Evolutionary conservation across 352 stramenopile species (phyloP).

Genomic region (Phytophthora nicotianae): DNA sequence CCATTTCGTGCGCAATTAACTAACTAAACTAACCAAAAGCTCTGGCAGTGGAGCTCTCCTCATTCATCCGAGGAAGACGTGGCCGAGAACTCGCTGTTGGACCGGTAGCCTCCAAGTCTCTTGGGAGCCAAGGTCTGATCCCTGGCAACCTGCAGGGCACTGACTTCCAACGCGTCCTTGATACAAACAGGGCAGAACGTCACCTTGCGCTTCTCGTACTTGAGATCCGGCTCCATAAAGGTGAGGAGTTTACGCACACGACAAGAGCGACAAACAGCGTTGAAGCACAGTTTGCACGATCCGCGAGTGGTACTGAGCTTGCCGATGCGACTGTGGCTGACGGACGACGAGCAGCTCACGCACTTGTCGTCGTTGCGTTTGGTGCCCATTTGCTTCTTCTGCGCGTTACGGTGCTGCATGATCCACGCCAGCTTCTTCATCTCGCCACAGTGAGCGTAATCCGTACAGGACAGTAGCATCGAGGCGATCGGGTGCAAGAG

Average conservation of each 20-base stretch:
- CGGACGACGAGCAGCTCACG: slow-evolving; percentile 31
- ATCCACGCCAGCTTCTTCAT: slow-evolving; percentile 49
- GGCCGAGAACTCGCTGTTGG: slow-evolving; percentile 27
- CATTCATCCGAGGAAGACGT: slow-evolving; percentile 34
- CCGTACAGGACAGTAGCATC: slow-evolving; percentile 30
- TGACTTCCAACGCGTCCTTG: slow-evolving; percentile 34
- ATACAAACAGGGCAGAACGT: slow-evolving; percentile 53
- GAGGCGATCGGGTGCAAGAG: slow-evolving; percentile 26
- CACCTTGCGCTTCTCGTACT: slow-evolving; percentile 48
- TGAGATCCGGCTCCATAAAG: slow-evolving; percentile 40
- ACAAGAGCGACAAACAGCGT: slow-evolving; percentile 45
- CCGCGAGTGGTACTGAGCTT: slow-evolving; percentile 38
- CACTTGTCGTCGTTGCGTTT: slow-evolving; percentile 33
- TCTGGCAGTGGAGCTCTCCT: neutral
- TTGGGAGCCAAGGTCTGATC: slow-evolving; percentile 19
- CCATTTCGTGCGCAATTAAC: neutral
- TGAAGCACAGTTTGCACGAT: slow-evolving; percentile 47
- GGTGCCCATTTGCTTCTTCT: slow-evolving; percentile 33
- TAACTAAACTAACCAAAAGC: neutral
- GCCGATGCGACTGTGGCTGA: slow-evolving; percentile 24
- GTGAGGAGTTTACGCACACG: slow-evolving; percentile 43
- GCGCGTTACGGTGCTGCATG: slow-evolving; percentile 33
- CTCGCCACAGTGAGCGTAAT: slow-evolving; percentile 39
- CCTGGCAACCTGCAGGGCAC: slow-evolving; percentile 34
- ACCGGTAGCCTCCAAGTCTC: slow-evolving; percentile 10